Evolutionary conservation across 768 basidiomycete species (phyloP).

Genomic region (Phaeotremella fagi): DNA sequence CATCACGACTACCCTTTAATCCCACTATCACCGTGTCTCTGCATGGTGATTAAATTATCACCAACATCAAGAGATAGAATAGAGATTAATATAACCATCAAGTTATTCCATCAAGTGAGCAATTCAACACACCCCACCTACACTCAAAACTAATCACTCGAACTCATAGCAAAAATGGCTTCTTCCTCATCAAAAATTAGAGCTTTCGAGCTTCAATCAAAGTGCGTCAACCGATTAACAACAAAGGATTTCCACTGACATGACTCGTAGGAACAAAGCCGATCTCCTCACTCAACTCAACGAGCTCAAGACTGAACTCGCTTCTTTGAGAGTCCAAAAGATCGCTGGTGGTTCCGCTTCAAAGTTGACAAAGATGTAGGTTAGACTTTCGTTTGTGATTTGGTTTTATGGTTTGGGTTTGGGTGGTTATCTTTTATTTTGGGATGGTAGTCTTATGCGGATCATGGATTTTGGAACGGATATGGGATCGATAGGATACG

Average conservation of each 20-base stretch:
- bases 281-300: constrained; percentile 89
- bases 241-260: constrained; percentile 5
- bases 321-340: constrained; percentile 92
- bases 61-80: not conserved
- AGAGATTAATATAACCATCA: not conserved
- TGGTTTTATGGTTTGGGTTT: not conserved
- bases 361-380: constrained; percentile 96
- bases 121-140: not conserved
- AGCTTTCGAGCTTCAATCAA: constrained; percentile 50
- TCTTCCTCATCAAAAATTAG: constrained; percentile 45
- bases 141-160: too few relatives aligned
- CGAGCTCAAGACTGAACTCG: constrained; percentile 94
- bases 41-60: not conserved
- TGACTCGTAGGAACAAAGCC: constrained; percentile 72
- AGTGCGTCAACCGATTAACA: constrained; percentile 28
- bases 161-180: too few relatives aligned
- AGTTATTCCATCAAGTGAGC: not conserved
- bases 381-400: constrained; percentile 24
- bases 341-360: constrained; percentile 90
- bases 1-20: not conserved
- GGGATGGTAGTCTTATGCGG: not conserved
- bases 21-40: not conserved
- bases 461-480: not conserved
- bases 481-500: not conserved
- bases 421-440: too few relatives aligned